Evolutionary conservation across 331 rosid species (phyloP), one percentile per base, ranked within the genome.

Genomic region (Saraca asoca): DNA sequence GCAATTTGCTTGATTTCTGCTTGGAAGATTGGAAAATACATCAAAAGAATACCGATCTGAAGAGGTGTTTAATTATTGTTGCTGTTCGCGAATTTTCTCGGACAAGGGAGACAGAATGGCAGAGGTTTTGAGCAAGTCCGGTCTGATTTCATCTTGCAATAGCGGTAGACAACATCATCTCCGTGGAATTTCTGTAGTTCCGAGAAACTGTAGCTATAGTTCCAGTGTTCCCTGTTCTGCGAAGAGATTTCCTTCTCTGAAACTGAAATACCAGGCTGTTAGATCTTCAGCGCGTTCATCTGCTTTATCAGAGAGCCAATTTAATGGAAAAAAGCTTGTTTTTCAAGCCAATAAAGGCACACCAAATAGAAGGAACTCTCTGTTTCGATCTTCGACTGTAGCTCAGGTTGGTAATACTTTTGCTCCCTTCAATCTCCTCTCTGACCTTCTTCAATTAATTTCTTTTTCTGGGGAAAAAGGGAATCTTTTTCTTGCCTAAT

Each of bases 381-480:
- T 16, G 46, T 67, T 52, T 52, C 76, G 51, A 35, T 19, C 74
- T 19, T 56, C 81, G 8, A 29, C 58, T 5, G 35, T 16, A 6
- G 44, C 78, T 58, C 82, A 76, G 85, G 85, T 83, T 49, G 24
- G 63, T 67, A n/a, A 52, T 53, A 10, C 14, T 63, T 56, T 7
- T 56, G 14, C 15, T 7, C 42, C 43, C 54, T 10, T 10, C 53
- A n/a, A 10, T 55, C 18, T 15, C 2, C 14, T 8, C 5, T 24
- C 20, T 12, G 7, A 29, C 14, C 31, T 8, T 44, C n/a, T n/a
- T n/a, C n/a, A n/a, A n/a, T n/a, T n/a, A n/a, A n/a, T n/a, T n/a
- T n/a, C n/a, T 16, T 7, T 17, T 7, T 7, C 5, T 48, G 52
- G 10, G 13, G 6, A 14, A 14, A 5, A 7, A 5, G n/a, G 0